Evolutionary conservation across 495 filamentous ascomycete genomes (phyloP).

Genomic region (Penicillium roqueforti): DNA sequence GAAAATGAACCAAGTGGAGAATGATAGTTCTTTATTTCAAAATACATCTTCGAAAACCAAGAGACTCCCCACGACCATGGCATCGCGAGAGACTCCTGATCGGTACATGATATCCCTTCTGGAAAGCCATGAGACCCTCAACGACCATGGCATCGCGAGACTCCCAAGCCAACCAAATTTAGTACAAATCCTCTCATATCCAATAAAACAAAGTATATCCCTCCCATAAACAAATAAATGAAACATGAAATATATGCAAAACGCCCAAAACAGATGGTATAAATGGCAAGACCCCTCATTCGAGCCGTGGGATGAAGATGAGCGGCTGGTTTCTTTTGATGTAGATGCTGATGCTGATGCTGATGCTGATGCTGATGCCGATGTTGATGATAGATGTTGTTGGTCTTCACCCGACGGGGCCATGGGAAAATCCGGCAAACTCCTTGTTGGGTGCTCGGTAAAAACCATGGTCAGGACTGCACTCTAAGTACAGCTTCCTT

Average conservation of each 20-base stretch:
- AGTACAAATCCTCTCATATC: neutral
- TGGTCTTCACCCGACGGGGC: neutral
- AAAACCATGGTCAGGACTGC: conserved; percentile 6
- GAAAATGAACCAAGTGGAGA: neutral
- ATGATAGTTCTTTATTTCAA: neutral
- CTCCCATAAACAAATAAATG: neutral
- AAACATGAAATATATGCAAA: neutral
- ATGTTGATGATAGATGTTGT: neutral
- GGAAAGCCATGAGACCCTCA: neutral
- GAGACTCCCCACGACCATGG: conserved; percentile 1
- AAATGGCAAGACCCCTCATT: conserved; percentile 2
- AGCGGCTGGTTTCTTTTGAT: neutral
- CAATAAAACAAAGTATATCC: neutral
- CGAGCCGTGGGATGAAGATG: neutral
- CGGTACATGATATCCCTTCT: neutral
- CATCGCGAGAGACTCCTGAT: neutral
- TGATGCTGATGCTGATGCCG: neutral
- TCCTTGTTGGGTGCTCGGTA: neutral
- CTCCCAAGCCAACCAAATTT: neutral
- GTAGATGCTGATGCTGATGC: neutral
- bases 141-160: conserved; percentile 9
- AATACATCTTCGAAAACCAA: neutral
- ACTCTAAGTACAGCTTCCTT: neutral
- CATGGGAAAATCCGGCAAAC: conserved; percentile 5
- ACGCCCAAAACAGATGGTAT: neutral